These are phyloP conservation scores for Podila verticillata DNA, from an alignment of 192 early-diverging fungal species.

Conservation along the genomic window DNA sequence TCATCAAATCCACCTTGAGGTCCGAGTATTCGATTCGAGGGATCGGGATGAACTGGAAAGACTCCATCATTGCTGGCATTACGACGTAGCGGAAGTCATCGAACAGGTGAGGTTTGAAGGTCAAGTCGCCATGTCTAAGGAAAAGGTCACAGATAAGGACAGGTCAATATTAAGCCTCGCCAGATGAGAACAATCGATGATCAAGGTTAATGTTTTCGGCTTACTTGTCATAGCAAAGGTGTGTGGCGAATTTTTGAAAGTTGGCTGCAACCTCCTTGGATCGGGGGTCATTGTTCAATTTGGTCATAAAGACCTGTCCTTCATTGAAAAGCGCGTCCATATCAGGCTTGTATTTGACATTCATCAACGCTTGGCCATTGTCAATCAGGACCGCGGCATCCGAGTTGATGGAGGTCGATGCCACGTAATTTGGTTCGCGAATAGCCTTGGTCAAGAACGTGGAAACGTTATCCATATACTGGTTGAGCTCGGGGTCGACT, in stretches of 20 bases:
- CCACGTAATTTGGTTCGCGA: conserved; percentile 49
- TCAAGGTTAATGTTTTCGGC: not conserved
- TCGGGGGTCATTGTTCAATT: conserved; percentile 36
- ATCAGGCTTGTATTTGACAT: conserved; percentile 37
- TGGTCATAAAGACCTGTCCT: conserved; percentile 19
- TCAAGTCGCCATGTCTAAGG: conserved; percentile 42
- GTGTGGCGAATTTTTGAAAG: conserved; percentile 37
- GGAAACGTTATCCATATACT: conserved; percentile 22
- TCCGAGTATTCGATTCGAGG: conserved; percentile 59
- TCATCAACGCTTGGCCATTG: conserved; percentile 15
- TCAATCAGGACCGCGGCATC: conserved; percentile 37
- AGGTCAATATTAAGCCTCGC: not conserved
- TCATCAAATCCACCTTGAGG: conserved; percentile 49
- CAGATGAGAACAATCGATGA: not conserved
- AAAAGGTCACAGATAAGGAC: not conserved
- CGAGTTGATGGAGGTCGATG: conserved; percentile 16
- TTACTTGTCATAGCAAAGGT: conserved; percentile 52
- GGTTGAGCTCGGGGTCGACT: conserved; percentile 37
- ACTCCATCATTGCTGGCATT: conserved; percentile 51
- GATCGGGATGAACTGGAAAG: conserved; percentile 55
- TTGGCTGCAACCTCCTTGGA: conserved; percentile 31
- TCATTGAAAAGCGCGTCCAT: conserved; percentile 27
- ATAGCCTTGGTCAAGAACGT: conserved; percentile 30
- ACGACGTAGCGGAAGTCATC: conserved; percentile 53
- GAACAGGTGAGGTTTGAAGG: conserved; percentile 57